These are phyloP conservation scores for Aspergillus nidulans DNA, from an alignment of 495 filamentous ascomycete species.

Conservation along the genomic window DNA sequence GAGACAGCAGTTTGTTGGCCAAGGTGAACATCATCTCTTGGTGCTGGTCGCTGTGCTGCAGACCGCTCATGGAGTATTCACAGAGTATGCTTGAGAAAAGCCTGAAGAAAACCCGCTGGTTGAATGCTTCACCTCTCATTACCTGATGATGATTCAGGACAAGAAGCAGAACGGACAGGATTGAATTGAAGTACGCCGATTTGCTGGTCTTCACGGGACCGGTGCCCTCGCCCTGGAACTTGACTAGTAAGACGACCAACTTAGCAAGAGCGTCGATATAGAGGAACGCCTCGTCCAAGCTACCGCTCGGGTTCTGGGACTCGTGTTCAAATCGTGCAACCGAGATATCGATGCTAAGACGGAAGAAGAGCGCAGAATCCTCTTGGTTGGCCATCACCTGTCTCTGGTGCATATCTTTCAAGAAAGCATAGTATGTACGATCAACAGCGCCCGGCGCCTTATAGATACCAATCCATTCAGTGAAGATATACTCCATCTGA, in stretches of 20 bases:
- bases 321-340: constrained; percentile 71
- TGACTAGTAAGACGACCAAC: constrained; percentile 70
- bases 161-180: constrained; percentile 69
- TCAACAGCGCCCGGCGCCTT: constrained; percentile 66
- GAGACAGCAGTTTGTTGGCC: constrained; percentile 65
- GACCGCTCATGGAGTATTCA: constrained; percentile 50
- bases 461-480: constrained; percentile 85
- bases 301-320: constrained; percentile 52
- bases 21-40: constrained; percentile 68
- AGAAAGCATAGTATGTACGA: constrained; percentile 68
- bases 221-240: constrained; percentile 57
- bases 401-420: constrained; percentile 74
- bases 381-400: constrained; percentile 66
- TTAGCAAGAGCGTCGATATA: constrained; percentile 84
- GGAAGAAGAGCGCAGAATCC: constrained; percentile 72
- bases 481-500: constrained; percentile 90
- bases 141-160: constrained; percentile 82
- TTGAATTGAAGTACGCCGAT: constrained; percentile 64
- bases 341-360: constrained; percentile 74
- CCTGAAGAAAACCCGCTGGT: constrained; percentile 85
- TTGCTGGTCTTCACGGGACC: constrained; percentile 57
- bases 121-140: constrained; percentile 75
- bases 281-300: constrained; percentile 65
- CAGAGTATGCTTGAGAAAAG: constrained; percentile 82
- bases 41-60: constrained; percentile 52